Conservation (phyloP, 2,329 filamentous ascomycete species). For the Beauveria rudraprayagi region DNA sequence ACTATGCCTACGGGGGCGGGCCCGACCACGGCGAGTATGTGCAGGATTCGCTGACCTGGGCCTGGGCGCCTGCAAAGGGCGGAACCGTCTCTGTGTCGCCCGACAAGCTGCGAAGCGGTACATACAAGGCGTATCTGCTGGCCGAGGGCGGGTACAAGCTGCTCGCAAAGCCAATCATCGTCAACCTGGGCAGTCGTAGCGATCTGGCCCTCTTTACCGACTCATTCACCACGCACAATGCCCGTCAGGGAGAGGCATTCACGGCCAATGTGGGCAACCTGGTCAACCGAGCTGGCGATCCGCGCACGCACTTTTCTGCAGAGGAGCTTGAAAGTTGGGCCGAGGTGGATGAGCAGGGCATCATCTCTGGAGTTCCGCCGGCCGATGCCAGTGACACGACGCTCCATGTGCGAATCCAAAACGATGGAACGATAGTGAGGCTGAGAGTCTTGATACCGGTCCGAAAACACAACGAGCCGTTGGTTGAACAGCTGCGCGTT, state of each 20-base stretch:
- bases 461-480: slow-evolving; percentile 15
- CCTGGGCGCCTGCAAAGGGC: slow-evolving; percentile 14
- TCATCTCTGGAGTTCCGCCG: slow-evolving; percentile 27
- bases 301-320: slow-evolving; percentile 22
- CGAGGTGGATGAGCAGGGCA: slow-evolving; percentile 23
- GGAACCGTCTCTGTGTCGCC: slow-evolving; percentile 15
- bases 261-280: slow-evolving; percentile 25
- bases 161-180: neutral
- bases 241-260: slow-evolving; percentile 26
- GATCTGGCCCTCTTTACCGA: slow-evolving; percentile 22
- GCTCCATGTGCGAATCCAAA: slow-evolving; percentile 22
- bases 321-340: slow-evolving; percentile 24
- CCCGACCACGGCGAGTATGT: slow-evolving; percentile 15
- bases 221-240: slow-evolving; percentile 27
- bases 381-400: slow-evolving; percentile 14
- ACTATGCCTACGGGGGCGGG: slow-evolving; percentile 16
- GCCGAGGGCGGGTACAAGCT: neutral
- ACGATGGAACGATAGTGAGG: slow-evolving; percentile 16
- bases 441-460: slow-evolving; percentile 28
- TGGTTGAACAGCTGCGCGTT: slow-evolving; percentile 28
- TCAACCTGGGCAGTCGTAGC: neutral
- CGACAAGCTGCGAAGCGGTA: neutral
- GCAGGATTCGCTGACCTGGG: slow-evolving; percentile 17
- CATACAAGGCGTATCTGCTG: slow-evolving; percentile 8
- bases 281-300: slow-evolving; percentile 20